These are phyloP conservation scores for Colletotrichum sp. DNA, from an alignment of 2,329 filamentous ascomycete genomes.

Conservation along the genomic window DNA sequence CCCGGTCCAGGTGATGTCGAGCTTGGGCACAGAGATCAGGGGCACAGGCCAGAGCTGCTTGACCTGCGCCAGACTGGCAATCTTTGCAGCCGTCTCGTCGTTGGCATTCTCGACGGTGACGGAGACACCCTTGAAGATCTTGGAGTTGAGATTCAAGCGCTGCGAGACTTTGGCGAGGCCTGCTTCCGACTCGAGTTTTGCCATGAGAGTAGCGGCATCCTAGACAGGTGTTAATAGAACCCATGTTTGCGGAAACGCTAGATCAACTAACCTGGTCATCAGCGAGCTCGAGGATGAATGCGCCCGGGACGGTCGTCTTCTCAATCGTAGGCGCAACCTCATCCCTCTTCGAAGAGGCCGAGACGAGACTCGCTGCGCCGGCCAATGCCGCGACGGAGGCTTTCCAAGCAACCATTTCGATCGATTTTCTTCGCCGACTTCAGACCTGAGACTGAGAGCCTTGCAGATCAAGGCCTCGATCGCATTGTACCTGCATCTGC, in stretches of 20 bases:
- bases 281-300: conserved; percentile 60
- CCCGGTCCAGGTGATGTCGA: conserved; percentile 48
- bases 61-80: conserved; percentile 48
- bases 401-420: conserved; percentile 2
- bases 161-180: conserved; percentile 17
- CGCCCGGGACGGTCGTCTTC: conserved; percentile 44
- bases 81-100: conserved; percentile 43
- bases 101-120: conserved; percentile 53
- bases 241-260: not conserved
- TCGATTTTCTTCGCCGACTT: not conserved
- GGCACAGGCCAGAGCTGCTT: conserved; percentile 56
- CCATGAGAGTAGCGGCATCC: conserved; percentile 17
- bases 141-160: conserved; percentile 25
- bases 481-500: not conserved
- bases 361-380: not conserved
- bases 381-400: not conserved
- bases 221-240: not conserved
- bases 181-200: conserved; percentile 1
- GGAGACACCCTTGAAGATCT: conserved; percentile 51
- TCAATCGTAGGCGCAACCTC: conserved; percentile 13
- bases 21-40: conserved; percentile 44
- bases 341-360: not conserved
- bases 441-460: not conserved
- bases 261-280: conserved; percentile 45
- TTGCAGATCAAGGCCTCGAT: not conserved